phyloP scores from a whole-genome alignment of 2,329 filamentous ascomycete species.

The Fusarium chlamydosporum region DNA sequence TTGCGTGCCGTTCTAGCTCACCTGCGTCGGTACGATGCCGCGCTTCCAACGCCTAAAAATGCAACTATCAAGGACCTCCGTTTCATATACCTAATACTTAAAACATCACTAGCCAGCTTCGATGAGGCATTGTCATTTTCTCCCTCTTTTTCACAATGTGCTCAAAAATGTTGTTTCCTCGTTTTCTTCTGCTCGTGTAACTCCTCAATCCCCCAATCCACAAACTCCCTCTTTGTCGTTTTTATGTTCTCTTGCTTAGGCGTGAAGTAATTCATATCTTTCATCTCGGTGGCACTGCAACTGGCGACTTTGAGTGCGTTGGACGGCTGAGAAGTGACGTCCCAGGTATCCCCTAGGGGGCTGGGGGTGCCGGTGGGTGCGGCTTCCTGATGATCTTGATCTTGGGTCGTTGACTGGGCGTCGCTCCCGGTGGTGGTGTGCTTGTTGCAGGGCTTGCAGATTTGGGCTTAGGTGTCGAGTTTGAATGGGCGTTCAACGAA shows the following conservation, averaged over 20 bases:
- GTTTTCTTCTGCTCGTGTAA: not conserved
- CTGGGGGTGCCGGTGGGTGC: constrained; percentile 47
- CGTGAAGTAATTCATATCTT: not conserved
- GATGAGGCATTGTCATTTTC: constrained; percentile 10
- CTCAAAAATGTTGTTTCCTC: constrained; percentile 3
- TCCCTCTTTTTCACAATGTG: constrained; percentile 1
- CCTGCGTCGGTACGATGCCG: constrained; percentile 4
- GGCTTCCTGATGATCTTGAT: constrained; percentile 58
- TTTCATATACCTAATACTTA: constrained; percentile 22
- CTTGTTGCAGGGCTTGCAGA: constrained; percentile 45
- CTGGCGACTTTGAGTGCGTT: not conserved
- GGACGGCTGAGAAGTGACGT: not conserved
- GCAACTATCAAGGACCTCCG: constrained; percentile 20
- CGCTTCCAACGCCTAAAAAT: constrained; percentile 41
- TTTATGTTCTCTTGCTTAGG: not conserved
- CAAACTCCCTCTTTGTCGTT: not conserved
- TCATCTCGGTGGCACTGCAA: not conserved
- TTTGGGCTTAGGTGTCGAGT: constrained; percentile 45
- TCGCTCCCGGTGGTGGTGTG: constrained; percentile 44
- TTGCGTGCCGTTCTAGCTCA: constrained; percentile 8
- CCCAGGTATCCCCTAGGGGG: constrained; percentile 37
- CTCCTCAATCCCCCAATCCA: constrained; percentile 2
- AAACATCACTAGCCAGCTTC: constrained; percentile 19
- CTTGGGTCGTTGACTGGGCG: constrained; percentile 52
- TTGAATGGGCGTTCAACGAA: constrained; percentile 44